Percentiles rank a stretch among this genome's conserved stretches.
phyloP scores from a whole-genome alignment of 768 basidiomycete genomes.

The Kwoniella bestiolae region DNA sequence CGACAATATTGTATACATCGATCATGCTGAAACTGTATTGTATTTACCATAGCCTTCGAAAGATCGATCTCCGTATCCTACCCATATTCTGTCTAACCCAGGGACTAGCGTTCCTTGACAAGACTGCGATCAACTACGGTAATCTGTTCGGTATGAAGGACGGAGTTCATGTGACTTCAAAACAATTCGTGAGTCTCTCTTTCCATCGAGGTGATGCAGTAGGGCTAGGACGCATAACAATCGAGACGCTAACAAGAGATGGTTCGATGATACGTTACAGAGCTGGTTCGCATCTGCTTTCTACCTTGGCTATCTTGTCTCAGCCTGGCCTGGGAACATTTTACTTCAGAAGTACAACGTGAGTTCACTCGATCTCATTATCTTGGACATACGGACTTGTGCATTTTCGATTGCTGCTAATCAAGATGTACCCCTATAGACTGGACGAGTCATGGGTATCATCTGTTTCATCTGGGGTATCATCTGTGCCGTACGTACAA shows the following conservation, averaged over 20 bases:
- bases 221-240: not conserved
- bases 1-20: not conserved
- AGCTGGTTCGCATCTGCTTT: conserved; percentile 16
- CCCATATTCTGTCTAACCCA: conserved; percentile 50
- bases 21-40: not conserved
- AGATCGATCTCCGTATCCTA: conserved; percentile 54
- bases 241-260: not conserved
- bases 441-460: conserved; percentile 33
- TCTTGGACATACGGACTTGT: no score
- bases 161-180: conserved; percentile 8
- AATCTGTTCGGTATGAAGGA: conserved; percentile 51
- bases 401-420: no score
- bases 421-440: conserved; percentile 5
- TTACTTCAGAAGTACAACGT: conserved; percentile 11
- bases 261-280: not conserved
- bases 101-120: conserved; percentile 55
- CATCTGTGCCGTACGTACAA: conserved; percentile 33
- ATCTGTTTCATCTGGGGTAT: conserved; percentile 57
- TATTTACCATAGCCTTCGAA: not conserved
- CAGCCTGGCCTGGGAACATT: conserved; percentile 1
- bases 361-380: conserved; percentile 2
- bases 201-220: not conserved
- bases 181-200: conserved; percentile 10
- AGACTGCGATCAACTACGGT: conserved; percentile 58
- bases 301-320: conserved; percentile 21